Evolutionary conservation across 2,329 filamentous ascomycete species (phyloP).

Genomic region (Dothidotthia symphoricarpi): DNA sequence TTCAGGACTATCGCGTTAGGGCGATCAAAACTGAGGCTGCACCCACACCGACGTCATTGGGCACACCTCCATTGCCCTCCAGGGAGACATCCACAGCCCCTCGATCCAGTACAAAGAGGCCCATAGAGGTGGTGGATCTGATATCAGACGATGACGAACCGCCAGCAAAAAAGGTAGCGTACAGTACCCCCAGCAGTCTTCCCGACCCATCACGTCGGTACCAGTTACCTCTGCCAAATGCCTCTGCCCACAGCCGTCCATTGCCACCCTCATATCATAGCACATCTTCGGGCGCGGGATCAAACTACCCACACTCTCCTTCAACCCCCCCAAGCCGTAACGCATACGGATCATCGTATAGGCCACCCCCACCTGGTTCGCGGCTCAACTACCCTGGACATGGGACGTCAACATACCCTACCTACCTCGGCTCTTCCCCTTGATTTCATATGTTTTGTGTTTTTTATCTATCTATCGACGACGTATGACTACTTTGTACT

Average conservation of each 20-base stretch:
- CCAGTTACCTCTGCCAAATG: slow-evolving; percentile 23
- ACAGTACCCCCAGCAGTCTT: slow-evolving; percentile 40
- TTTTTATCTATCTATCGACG: slow-evolving; percentile 4
- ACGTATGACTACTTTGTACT: too few relatives aligned
- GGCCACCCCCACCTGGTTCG: slow-evolving; percentile 22
- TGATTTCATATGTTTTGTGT: slow-evolving; percentile 21
- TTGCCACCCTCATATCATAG: slow-evolving; percentile 14
- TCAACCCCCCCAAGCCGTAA: slow-evolving; percentile 20
- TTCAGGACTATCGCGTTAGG: slow-evolving; percentile 42
- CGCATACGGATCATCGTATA: slow-evolving; percentile 17
- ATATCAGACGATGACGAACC: slow-evolving; percentile 51
- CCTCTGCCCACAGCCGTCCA: slow-evolving; percentile 20
- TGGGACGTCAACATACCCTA: slow-evolving; percentile 27
- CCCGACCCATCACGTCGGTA: slow-evolving; percentile 34
- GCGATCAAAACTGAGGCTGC: slow-evolving; percentile 44
- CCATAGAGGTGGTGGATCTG: slow-evolving; percentile 50
- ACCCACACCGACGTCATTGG: slow-evolving; percentile 38
- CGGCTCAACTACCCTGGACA: slow-evolving; percentile 23
- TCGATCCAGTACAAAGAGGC: slow-evolving; percentile 44
- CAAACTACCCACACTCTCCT: slow-evolving; percentile 23
- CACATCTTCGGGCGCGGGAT: slow-evolving; percentile 14
- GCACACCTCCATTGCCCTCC: slow-evolving; percentile 49
- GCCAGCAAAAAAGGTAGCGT: slow-evolving; percentile 44
- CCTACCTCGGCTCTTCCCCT: slow-evolving; percentile 28
- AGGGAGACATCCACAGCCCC: slow-evolving; percentile 42